phyloP scores from a whole-genome alignment of 805 yeast genomes.

The Starmerella kuoi region DNA sequence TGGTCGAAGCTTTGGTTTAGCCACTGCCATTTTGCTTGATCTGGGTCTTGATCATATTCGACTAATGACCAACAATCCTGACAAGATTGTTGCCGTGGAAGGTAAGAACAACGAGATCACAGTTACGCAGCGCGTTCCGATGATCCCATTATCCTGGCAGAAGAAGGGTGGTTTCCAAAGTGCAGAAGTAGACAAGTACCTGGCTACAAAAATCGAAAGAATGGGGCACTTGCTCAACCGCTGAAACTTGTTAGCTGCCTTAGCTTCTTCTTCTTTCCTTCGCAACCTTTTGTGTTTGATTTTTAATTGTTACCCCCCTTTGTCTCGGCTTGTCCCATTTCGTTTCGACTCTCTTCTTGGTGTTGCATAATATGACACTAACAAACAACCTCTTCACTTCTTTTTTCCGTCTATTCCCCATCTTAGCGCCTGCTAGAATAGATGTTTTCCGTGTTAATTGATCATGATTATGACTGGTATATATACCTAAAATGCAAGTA shows the following conservation, averaged over 20 bases:
- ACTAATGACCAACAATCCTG: constrained; percentile 88
- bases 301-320: neutral
- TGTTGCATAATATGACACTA: neutral
- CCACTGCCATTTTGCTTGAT: constrained; percentile 84
- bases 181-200: constrained; percentile 81
- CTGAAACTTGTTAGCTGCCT: too few species aligned
- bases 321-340: neutral
- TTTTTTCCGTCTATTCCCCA: too few species aligned
- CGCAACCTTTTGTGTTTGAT: too few species aligned
- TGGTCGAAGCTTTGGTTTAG: constrained; percentile 85
- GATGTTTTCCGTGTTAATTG: too few species aligned
- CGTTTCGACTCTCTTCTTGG: neutral
- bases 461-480: too few species aligned
- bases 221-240: constrained; percentile 78
- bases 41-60: constrained; percentile 61
- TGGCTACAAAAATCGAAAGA: constrained; percentile 85
- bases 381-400: too few species aligned
- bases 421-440: too few species aligned
- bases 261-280: too few species aligned
- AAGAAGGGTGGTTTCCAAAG: constrained; percentile 58
- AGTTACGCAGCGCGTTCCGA: constrained; percentile 84
- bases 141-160: constrained; percentile 93
- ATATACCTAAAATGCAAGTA: too few species aligned
- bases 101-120: constrained; percentile 62
- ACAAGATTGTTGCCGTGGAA: constrained; percentile 88